Conservation (phyloP, 2,329 filamentous ascomycete genomes). For the Verticillium tricorpus region DNA sequence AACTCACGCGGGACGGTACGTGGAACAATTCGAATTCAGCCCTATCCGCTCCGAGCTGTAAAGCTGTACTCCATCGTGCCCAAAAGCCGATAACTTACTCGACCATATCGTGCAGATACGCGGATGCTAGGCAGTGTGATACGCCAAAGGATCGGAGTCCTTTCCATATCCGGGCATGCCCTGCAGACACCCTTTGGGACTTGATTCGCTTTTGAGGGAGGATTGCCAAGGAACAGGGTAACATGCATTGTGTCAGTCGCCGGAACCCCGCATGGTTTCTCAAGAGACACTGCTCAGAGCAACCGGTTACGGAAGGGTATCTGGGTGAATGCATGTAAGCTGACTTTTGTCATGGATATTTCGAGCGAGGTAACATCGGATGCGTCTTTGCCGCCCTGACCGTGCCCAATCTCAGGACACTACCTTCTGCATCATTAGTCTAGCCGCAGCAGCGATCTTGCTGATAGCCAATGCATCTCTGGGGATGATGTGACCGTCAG, state of each 20-base stretch:
- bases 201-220: not conserved
- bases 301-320: not conserved
- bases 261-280: too few relatives aligned
- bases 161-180: not conserved
- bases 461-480: not conserved
- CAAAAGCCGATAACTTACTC: too few relatives aligned
- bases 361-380: not conserved
- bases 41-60: too few relatives aligned
- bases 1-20: too few relatives aligned
- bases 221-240: too few relatives aligned
- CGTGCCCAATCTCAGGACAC: not conserved
- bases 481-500: not conserved
- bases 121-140: not conserved
- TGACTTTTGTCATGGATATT: not conserved
- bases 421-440: not conserved
- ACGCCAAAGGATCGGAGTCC: not conserved
- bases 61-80: too few relatives aligned
- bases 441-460: not conserved
- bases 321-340: not conserved
- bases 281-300: not conserved
- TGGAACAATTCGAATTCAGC: too few relatives aligned
- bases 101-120: not conserved
- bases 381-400: too few relatives aligned
- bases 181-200: not conserved
- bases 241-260: too few relatives aligned